A percentile compares a stretch with the other conserved stretches of the same genome.
Conservation (phyloP, 345 rosid genomes). For the Bruguiera parviflora region DNA sequence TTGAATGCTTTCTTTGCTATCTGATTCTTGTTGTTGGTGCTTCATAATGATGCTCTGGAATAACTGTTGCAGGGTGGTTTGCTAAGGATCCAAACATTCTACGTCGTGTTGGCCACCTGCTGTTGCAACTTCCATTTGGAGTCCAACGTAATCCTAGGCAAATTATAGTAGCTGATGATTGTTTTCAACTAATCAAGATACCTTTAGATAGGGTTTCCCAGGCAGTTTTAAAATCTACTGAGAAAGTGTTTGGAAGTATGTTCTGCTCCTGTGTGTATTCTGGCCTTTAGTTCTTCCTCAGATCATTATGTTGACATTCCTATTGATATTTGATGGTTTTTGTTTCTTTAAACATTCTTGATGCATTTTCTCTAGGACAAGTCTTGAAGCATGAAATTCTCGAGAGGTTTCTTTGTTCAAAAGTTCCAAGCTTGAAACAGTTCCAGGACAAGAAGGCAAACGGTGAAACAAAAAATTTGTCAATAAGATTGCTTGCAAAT, state of each 20-base stretch:
- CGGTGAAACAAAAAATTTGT: conserved; percentile 45
- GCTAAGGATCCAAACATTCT: conserved; percentile 80
- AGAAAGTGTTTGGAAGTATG: conserved; percentile 94
- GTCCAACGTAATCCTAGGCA: conserved; percentile 77
- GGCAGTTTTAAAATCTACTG: conserved; percentile 73
- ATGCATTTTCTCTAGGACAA: conserved; percentile 53
- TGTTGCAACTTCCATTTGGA: conserved; percentile 85
- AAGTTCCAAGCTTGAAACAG: conserved; percentile 85
- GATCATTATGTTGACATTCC: conserved; percentile 7
- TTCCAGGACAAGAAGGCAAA: conserved; percentile 43
- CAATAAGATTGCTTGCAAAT: conserved; percentile 54
- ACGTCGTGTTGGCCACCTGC: conserved; percentile 77
- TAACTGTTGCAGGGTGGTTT: conserved; percentile 69
- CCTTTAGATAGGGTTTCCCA: conserved; percentile 61
- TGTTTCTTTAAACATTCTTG: conserved; percentile 9
- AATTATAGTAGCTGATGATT: conserved; percentile 88
- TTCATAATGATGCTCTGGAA: conserved; percentile 16
- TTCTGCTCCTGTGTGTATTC: conserved; percentile 14
- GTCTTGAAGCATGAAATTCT: conserved; percentile 72
- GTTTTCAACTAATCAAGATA: conserved; percentile 66
- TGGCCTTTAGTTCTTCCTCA: neutral
- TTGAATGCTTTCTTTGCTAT: neutral
- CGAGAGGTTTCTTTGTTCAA: conserved; percentile 47
- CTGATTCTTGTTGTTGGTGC: neutral
- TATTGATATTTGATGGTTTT: neutral